These are phyloP conservation scores for Symbiodinium natans DNA, from an alignment of 73 alveolate species.

Conservation along the genomic window DNA sequence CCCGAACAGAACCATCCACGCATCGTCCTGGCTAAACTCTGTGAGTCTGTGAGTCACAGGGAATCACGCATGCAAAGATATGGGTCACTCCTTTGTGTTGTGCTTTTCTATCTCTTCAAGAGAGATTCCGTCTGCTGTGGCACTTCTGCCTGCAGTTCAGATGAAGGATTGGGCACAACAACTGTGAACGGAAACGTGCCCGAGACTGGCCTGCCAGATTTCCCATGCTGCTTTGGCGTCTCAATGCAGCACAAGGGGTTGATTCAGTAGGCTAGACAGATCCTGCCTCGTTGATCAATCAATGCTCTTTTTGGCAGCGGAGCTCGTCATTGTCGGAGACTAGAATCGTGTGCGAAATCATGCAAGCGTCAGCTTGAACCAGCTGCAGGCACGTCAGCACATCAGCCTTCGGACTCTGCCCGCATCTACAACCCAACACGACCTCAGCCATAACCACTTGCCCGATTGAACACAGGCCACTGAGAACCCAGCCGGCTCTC, in stretches of 20 bases:
- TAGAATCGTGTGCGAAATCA: too few species aligned
- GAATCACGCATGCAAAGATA: neutral
- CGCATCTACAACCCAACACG: too few species aligned
- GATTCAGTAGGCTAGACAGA: too few species aligned
- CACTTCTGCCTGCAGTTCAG: neutral
- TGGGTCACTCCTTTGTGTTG: conserved; percentile 28
- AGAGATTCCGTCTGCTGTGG: conserved; percentile 10
- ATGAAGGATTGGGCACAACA: neutral
- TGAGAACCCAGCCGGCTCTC: neutral
- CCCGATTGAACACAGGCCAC: too few species aligned
- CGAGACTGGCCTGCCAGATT: neutral
- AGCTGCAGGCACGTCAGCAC: too few species aligned
- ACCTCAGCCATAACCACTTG: too few species aligned
- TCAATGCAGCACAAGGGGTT: too few species aligned
- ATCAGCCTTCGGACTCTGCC: too few species aligned
- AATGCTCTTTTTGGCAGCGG: too few species aligned
- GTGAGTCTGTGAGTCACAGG: neutral
- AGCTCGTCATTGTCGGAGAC: too few species aligned
- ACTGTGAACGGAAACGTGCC: neutral
- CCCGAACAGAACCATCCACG: conserved; percentile 88
- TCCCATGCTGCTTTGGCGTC: neutral
- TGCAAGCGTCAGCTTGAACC: too few species aligned
- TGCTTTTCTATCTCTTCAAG: conserved; percentile 60
- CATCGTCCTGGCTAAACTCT: conserved; percentile 34
- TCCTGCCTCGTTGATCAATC: too few species aligned